These are phyloP conservation scores for Spathaspora sp. DNA, from an alignment of 1,139 yeast genomes.

Conservation along the genomic window DNA sequence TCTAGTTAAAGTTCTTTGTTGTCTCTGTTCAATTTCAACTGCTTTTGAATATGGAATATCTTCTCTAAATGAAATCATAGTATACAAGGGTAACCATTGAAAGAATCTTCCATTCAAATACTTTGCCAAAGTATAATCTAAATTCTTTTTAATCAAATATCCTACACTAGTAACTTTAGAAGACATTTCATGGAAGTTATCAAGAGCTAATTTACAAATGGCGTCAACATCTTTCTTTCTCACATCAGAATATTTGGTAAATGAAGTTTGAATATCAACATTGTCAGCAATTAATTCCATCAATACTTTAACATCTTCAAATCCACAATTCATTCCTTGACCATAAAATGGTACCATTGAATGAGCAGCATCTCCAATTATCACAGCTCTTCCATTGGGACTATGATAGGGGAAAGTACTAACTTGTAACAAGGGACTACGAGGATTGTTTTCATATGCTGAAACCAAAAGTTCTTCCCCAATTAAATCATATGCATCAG, in stretches of 20 bases:
- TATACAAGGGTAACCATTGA: constrained; percentile 81
- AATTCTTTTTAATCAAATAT: constrained; percentile 63
- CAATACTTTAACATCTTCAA: constrained; percentile 79
- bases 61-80: constrained; percentile 88
- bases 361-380: constrained; percentile 93
- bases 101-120: constrained; percentile 42
- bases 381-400: constrained; percentile 57
- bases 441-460: constrained; percentile 62
- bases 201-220: constrained; percentile 75
- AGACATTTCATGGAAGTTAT: constrained; percentile 86
- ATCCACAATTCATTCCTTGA: constrained; percentile 96
- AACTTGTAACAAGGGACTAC: constrained; percentile 73
- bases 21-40: constrained; percentile 52
- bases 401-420: constrained; percentile 69
- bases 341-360: constrained; percentile 98
- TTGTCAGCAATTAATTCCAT: constrained; percentile 52
- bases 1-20: constrained; percentile 40
- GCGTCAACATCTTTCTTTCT: constrained; percentile 72
- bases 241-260: constrained; percentile 52
- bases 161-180: constrained; percentile 67
- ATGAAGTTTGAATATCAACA: constrained; percentile 48
- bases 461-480: constrained; percentile 55
- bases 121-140: constrained; percentile 66
- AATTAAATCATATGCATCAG: constrained; percentile 71
- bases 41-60: constrained; percentile 80